Conservation (phyloP, 495 filamentous ascomycete genomes). For the Penicillium ochrochloron region DNA sequence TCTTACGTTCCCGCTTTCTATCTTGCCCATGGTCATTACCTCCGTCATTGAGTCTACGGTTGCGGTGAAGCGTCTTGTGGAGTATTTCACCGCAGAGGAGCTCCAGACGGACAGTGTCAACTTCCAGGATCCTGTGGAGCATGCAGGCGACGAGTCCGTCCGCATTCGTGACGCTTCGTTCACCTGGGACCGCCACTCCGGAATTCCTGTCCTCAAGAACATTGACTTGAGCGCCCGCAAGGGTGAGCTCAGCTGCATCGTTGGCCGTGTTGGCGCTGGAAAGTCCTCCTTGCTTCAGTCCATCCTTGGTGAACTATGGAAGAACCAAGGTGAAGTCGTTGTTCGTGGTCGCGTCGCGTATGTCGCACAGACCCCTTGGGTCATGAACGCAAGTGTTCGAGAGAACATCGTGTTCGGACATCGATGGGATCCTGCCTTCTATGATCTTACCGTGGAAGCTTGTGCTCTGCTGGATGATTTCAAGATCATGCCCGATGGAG, state of each 20-base stretch:
- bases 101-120: slow-evolving; percentile 83
- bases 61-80: slow-evolving; percentile 82
- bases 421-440: slow-evolving; percentile 92
- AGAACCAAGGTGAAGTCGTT: slow-evolving; percentile 80
- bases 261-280: slow-evolving; percentile 92
- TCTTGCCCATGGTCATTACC: slow-evolving; percentile 97
- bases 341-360: slow-evolving; percentile 85
- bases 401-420: slow-evolving; percentile 99
- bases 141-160: slow-evolving; percentile 82
- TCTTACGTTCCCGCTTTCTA: slow-evolving; percentile 91
- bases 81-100: slow-evolving; percentile 87
- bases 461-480: slow-evolving; percentile 94
- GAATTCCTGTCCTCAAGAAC: slow-evolving; percentile 63
- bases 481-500: slow-evolving; percentile 88
- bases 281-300: slow-evolving; percentile 92
- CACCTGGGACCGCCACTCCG: slow-evolving; percentile 87
- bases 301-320: slow-evolving; percentile 89
- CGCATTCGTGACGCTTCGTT: slow-evolving; percentile 83
- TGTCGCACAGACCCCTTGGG: slow-evolving; percentile 90
- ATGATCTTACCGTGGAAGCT: slow-evolving; percentile 90
- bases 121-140: slow-evolving; percentile 66
- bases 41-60: slow-evolving; percentile 95
- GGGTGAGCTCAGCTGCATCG: slow-evolving; percentile 88
- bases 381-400: slow-evolving; percentile 96
- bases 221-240: slow-evolving; percentile 88